Percentiles rank a stretch among this genome's conserved stretches.
These are phyloP conservation scores for Fusarium agapanthi DNA, from an alignment of 2,329 filamentous ascomycete species.

Conservation along the genomic window DNA sequence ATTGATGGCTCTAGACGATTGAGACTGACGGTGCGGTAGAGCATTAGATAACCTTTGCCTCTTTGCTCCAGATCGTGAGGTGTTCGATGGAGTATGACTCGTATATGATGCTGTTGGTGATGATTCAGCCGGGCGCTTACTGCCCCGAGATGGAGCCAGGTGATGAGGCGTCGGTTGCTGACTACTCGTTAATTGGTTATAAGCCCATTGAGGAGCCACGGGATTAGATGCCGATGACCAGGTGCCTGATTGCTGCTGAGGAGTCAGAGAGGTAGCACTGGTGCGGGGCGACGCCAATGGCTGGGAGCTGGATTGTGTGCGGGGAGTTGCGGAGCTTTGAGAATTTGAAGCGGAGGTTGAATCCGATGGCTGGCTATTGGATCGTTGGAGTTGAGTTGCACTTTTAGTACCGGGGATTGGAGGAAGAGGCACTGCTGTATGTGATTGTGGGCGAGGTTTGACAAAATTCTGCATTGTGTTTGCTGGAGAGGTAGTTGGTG, in stretches of 20 bases:
- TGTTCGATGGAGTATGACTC: background rate
- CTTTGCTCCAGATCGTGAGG: background rate
- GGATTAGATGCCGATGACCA: background rate
- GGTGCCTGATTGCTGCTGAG: background rate
- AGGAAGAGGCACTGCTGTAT: background rate
- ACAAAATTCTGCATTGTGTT: background rate
- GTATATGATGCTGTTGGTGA: background rate
- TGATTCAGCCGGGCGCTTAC: background rate
- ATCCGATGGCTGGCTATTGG: background rate
- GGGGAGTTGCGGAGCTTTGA: background rate
- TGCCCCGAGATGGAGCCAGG: background rate
- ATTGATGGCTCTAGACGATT: background rate
- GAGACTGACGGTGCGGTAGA: background rate
- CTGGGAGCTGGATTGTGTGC: background rate
- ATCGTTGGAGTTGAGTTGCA: background rate
- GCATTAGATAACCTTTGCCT: background rate
- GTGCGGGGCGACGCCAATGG: background rate
- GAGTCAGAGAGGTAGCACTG: background rate
- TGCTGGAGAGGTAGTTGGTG: background rate
- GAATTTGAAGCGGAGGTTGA: background rate
- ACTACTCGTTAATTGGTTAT: background rate
- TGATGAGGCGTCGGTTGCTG: background rate
- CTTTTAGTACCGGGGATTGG: background rate
- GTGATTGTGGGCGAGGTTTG: background rate
- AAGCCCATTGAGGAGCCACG: background rate